A percentile compares a stretch with the other conserved stretches of the same genome.
Conservation (phyloP, 768 basidiomycete genomes). For the Boletus insuetus region DNA sequence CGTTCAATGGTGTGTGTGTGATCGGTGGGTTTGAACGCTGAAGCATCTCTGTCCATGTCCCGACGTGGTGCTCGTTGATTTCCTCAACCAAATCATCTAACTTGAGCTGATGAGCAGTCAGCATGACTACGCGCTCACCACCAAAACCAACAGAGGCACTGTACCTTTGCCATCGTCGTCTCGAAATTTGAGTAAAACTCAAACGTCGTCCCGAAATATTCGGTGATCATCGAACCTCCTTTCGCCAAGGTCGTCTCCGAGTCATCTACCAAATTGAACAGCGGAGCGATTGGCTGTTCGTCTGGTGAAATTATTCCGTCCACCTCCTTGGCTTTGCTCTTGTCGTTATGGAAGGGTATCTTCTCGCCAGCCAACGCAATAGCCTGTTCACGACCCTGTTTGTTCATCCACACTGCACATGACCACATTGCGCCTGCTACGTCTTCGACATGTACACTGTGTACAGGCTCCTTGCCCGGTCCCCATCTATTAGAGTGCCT, state of each 20-base stretch:
- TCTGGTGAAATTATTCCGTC: constrained; percentile 58
- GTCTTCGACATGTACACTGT: constrained; percentile 78
- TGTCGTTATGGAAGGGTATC: constrained; percentile 52
- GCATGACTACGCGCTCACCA: neutral
- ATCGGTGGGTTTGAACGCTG: constrained; percentile 66
- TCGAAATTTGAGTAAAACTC: constrained; percentile 77
- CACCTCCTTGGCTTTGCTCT: constrained; percentile 61
- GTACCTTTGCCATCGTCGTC: constrained; percentile 64
- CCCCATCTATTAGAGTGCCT: constrained; percentile 62
- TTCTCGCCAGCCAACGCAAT: constrained; percentile 47
- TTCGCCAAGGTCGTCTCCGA: constrained; percentile 67
- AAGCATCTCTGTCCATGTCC: constrained; percentile 82
- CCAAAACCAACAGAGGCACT: constrained; percentile 1
- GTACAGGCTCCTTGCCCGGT: constrained; percentile 69
- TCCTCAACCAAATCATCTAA: constrained; percentile 74
- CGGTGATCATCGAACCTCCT: constrained; percentile 62
- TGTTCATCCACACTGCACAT: constrained; percentile 71
- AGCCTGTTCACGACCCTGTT: constrained; percentile 62
- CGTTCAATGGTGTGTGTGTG: constrained; percentile 65
- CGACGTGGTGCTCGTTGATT: constrained; percentile 81
- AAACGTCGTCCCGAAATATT: constrained; percentile 74
- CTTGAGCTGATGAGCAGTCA: constrained; percentile 43
- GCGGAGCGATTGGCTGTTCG: constrained; percentile 60
- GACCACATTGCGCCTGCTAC: constrained; percentile 77
- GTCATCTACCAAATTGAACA: constrained; percentile 88